phyloP scores from a whole-genome alignment of 2,329 filamentous ascomycete genomes.

The Pseudocercospora fijiensis region DNA sequence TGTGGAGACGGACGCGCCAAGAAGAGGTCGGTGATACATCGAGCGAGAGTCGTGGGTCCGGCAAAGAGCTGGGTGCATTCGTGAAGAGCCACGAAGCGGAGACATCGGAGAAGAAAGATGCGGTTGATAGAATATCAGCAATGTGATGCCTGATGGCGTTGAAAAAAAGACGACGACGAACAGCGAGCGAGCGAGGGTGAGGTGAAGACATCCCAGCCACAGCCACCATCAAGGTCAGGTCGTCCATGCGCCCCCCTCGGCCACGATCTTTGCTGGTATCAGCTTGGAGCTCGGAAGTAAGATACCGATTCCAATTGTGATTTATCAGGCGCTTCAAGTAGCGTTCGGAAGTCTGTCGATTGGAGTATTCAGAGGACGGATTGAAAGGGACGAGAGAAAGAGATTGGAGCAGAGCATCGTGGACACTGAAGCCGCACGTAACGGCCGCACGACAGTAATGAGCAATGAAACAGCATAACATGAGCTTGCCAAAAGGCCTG shows the following conservation, averaged over 20 bases:
- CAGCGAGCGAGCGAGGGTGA: too few relatives aligned
- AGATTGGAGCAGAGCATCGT: conserved; percentile 26
- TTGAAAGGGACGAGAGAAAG: conserved; percentile 57
- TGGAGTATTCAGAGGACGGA: conserved; percentile 45
- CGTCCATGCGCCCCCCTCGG: conserved; percentile 58
- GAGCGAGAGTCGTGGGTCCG: background rate
- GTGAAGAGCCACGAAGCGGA: background rate
- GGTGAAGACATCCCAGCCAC: background rate
- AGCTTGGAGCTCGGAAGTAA: conserved; percentile 56
- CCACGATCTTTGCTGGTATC: conserved; percentile 64
- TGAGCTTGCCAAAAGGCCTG: background rate
- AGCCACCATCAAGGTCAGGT: background rate
- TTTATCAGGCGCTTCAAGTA: conserved; percentile 53
- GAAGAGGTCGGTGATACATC: background rate
- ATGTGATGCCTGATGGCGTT: background rate
- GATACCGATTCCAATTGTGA: conserved; percentile 63
- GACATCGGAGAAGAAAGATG: background rate
- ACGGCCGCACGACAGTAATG: background rate
- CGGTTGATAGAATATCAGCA: background rate
- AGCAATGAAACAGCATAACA: background rate
- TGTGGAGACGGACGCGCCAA: background rate
- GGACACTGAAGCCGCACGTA: background rate
- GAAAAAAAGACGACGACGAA: background rate
- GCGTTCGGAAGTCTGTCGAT: conserved; percentile 45
- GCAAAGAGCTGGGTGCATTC: background rate